These are phyloP conservation scores for Metarhizium robertsii DNA, from an alignment of 2,329 filamentous ascomycete species.

Conservation along the genomic window DNA sequence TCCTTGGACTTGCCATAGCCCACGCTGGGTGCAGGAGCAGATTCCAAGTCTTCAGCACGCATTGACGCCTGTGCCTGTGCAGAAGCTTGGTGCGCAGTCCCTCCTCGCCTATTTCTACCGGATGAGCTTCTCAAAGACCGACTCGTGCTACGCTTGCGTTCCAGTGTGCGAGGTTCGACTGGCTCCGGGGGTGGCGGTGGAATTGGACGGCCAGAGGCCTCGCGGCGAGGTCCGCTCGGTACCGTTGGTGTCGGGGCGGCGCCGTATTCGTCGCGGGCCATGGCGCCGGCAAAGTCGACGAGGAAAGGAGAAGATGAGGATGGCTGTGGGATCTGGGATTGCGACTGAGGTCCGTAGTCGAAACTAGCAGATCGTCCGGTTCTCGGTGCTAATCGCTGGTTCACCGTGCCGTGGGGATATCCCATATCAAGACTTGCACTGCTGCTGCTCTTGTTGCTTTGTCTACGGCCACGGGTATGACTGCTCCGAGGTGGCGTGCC, in stretches of 20 bases:
- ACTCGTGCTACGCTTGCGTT: conserved; percentile 46
- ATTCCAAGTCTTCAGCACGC: conserved; percentile 32
- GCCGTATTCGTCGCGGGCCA: conserved; percentile 58
- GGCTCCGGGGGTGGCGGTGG: conserved; percentile 29
- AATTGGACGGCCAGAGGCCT: conserved; percentile 22
- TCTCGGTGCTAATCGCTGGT: conserved; percentile 47
- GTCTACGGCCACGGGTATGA: conserved; percentile 45
- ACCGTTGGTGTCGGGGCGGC: conserved; percentile 81
- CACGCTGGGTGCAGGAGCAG: conserved; percentile 48
- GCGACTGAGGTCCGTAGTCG: conserved; percentile 44
- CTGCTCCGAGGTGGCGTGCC: conserved; percentile 33
- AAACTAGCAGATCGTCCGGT: conserved; percentile 61
- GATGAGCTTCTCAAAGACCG: conserved; percentile 45
- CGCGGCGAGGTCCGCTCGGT: conserved; percentile 63
- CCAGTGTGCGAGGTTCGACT: conserved; percentile 29
- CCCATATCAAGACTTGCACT: conserved; percentile 58
- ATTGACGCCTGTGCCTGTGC: conserved; percentile 16
- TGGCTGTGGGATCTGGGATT: conserved; percentile 15
- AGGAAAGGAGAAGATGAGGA: conserved; percentile 30
- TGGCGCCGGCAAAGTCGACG: conserved; percentile 38
- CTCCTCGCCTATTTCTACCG: conserved; percentile 20
- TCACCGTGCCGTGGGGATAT: conserved; percentile 46
- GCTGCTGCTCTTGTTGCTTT: conserved; percentile 66
- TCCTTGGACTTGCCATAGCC: conserved; percentile 52
- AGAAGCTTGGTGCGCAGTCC: conserved; percentile 15